Base-by-base conservation (phyloP, 2,329 filamentous ascomycete species). In the Fusarium annulatum region DNA sequence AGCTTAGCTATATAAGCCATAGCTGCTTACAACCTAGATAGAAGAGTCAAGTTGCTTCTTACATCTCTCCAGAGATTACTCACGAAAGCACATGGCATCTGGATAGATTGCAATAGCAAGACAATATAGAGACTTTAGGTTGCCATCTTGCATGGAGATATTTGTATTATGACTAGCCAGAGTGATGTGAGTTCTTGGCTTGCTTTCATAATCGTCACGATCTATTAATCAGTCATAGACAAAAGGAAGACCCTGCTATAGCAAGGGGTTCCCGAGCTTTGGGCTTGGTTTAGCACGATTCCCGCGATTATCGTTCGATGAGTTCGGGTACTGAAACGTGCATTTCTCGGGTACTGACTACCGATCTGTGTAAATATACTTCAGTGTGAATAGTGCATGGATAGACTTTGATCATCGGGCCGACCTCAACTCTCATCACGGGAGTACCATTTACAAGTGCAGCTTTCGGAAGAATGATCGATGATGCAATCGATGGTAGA, bases 341-440 rank as follows among this genome's bases (percentile, higher is more conserved):
- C 23, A 52, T 52, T n/a, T 23, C 45, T 42, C 16, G 33, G 28
- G 34, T 46, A 56, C 41, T 36, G 9, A 55, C 21, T 33, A 56
- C 62, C 23, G 43, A 48, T 14, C 12, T 36, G n/a, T 53, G 28
- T 23, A 39, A 52, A 48, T 46, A n/a, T 45, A 49, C 46, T 10
- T 26, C n/a, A 33, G 34, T 38, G 45, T 59, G 23, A 36, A 42
- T 33, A 28, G 33, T 53, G 19, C 18, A 53, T 48, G 34, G 38
- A 61, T 38, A 61, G 38, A 65, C 48, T 67, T 73, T 53, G 39
- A 61, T 33, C 56, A 34, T 73, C 67, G 59, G 67, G 30, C 67
- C 56, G 71, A 73, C 49, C 66, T 30, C 48, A 41, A 30, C 33
- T 53, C 42, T 59, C 43, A 23, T 26, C 33, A 28, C n/a, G 45